Percentiles rank a stretch among this genome's conserved stretches.
Conservation (phyloP, 2,329 filamentous ascomycete species). For the Aureobasidium sp. region DNA sequence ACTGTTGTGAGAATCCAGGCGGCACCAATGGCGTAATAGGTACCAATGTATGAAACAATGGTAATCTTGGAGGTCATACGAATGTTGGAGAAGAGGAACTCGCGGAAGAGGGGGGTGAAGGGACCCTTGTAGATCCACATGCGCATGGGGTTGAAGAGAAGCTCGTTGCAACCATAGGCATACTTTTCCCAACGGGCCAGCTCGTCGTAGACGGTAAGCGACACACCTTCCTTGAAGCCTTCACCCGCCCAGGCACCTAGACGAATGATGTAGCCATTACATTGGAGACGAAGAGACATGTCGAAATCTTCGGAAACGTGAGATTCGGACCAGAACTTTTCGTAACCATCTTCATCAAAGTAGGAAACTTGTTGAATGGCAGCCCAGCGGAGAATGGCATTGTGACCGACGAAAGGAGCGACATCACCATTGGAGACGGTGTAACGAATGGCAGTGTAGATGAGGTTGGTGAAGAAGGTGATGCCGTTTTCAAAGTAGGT, state of each 20-base stretch:
- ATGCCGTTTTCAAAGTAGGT: conserved; percentile 70
- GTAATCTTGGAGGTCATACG: conserved; percentile 61
- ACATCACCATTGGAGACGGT: conserved; percentile 65
- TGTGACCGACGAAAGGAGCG: conserved; percentile 71
- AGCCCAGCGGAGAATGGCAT: conserved; percentile 65
- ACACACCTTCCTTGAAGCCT: conserved; percentile 68
- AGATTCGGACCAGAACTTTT: conserved; percentile 67
- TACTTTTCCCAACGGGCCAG: conserved; percentile 68
- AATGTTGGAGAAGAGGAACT: conserved; percentile 55
- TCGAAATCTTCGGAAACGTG: conserved; percentile 75
- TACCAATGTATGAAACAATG: conserved; percentile 63
- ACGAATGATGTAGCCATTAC: conserved; percentile 59
- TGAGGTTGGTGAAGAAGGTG: conserved; percentile 71
- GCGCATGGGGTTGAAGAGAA: conserved; percentile 61
- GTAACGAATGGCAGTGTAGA: conserved; percentile 67
- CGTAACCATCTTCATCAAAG: conserved; percentile 50
- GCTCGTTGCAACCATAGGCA: conserved; percentile 63
- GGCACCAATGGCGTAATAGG: conserved; percentile 61
- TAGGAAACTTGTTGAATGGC: conserved; percentile 54
- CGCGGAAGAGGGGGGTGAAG: conserved; percentile 57
- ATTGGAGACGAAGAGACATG: conserved; percentile 58
- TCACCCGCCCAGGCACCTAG: conserved; percentile 61
- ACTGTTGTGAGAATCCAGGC: conserved; percentile 59
- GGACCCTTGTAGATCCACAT: conserved; percentile 56
- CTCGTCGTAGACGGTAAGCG: conserved; percentile 66